Base-by-base conservation (phyloP, 768 basidiomycete species). In the Lyophyllum decastes region DNA sequence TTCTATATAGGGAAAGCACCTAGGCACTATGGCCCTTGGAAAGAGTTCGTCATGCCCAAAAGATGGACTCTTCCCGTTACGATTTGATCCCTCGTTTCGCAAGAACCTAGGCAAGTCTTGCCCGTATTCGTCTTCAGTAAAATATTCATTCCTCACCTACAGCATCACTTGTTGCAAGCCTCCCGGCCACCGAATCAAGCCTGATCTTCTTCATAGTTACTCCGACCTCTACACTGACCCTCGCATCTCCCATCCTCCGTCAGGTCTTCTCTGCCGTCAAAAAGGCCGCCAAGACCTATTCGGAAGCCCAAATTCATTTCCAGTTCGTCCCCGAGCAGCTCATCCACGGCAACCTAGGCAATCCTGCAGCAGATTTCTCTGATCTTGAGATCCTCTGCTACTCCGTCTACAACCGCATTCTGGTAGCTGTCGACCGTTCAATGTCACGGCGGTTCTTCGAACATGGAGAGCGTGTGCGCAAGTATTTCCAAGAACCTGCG, bases 271-370 rank as follows among this genome's bases (percentile, higher is more conserved):
- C 83, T 8, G 79, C 85, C 2, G 72, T 86, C 60, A 86, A 84
- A 64, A 87, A 87, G 58, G 71, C 81, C 2, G 67, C 78, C 54
- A 82, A 81, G 68, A 70, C 76, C 12, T 75, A 77, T 48, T 63
- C 72, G n/a, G 67, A 79, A 12, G 76, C 78, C 22, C 83, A 84
- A 50, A 76, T 89, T 17, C 75, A 88, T 26, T 82, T 91, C 57
- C 89, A 94, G 55, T 82, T 93, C 61, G 75, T 94, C 44, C 89
- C 92, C 3, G 87, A 92, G 60, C 76, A 82, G 30, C 72, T 83
- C 44, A 73, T 90, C 22, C 68, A 79, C 44, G 76, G 79, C 10
- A 73, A 76, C 17, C 74, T 80, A n/a, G 75, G 79, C 46, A 76
- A 78, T 38, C 74, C 84, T 16, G 65, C 73, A 5, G 61, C 73